A percentile compares a stretch with the other conserved stretches of the same genome.
phyloP scores from a whole-genome alignment of 345 rosid genomes.

The Eucalyptus curtisii region DNA sequence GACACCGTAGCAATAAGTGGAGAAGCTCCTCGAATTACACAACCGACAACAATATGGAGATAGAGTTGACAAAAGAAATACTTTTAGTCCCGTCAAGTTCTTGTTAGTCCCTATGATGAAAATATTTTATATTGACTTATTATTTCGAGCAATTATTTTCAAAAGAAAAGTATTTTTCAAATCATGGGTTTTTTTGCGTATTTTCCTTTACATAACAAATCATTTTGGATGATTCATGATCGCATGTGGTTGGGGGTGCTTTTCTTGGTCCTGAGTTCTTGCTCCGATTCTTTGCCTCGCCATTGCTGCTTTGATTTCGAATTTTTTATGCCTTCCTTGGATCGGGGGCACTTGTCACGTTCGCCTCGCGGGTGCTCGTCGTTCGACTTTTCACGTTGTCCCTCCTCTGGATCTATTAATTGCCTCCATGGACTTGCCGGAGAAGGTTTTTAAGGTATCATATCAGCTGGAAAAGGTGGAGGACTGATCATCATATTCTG shows the following conservation, averaged over 20 bases:
- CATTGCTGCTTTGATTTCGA: background rate
- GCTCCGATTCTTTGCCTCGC: background rate
- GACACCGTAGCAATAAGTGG: no score
- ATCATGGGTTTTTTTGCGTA: accelerated
- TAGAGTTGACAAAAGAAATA: no score
- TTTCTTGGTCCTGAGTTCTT: background rate
- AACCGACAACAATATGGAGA: no score
- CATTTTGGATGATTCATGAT: background rate
- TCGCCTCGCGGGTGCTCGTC: background rate
- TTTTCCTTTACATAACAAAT: background rate
- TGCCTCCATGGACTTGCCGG: background rate
- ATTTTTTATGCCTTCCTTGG: background rate
- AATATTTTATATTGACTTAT: no score
- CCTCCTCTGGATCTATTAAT: background rate
- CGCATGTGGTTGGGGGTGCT: background rate
- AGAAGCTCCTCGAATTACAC: no score
- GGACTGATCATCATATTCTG: background rate
- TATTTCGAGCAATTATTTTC: no score
- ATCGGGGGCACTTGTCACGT: background rate
- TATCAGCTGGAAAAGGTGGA: background rate
- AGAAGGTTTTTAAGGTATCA: background rate
- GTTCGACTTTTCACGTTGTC: background rate
- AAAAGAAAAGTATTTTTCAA: no score
- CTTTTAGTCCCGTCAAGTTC: no score
- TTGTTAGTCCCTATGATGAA: no score